These are phyloP conservation scores for Nakazawaea holstii DNA, from an alignment of 805 yeast species.

Conservation along the genomic window DNA sequence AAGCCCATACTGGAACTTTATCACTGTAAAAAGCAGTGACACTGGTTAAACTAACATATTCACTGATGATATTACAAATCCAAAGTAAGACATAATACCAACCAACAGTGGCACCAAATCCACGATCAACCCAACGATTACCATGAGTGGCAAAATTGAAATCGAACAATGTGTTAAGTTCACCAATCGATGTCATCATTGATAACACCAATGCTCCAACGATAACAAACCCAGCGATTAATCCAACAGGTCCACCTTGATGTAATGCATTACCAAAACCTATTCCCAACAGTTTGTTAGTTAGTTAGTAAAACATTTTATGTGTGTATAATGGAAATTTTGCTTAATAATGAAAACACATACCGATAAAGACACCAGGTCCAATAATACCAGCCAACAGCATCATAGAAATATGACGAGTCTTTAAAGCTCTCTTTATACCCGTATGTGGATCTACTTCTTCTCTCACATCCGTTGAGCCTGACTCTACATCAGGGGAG, in stretches of 20 bases:
- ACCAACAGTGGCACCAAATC: slow-evolving; percentile 53
- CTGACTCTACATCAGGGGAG: not conserved
- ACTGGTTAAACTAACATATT: slow-evolving; percentile 48
- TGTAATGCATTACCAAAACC: slow-evolving; percentile 40
- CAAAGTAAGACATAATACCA: slow-evolving; percentile 50
- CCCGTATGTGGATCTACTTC: slow-evolving; percentile 26
- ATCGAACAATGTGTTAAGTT: slow-evolving; percentile 48
- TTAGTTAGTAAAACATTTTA: not conserved
- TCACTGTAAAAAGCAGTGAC: slow-evolving; percentile 46
- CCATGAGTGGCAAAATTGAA: slow-evolving; percentile 50
- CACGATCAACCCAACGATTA: slow-evolving; percentile 44
- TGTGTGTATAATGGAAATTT: no score
- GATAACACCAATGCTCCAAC: slow-evolving; percentile 48
- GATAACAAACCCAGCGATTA: slow-evolving; percentile 39
- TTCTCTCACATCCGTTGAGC: not conserved
- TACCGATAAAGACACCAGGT: slow-evolving; percentile 50
- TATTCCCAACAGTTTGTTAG: not conserved
- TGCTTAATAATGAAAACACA: slow-evolving; percentile 13
- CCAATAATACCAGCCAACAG: slow-evolving; percentile 58
- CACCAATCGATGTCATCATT: slow-evolving; percentile 54
- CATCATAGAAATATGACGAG: slow-evolving; percentile 44
- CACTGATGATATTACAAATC: slow-evolving; percentile 50
- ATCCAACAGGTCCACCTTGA: slow-evolving; percentile 49
- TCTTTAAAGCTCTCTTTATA: slow-evolving; percentile 41
- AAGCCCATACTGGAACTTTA: slow-evolving; percentile 48